Evolutionary conservation across 192 early-diverging fungal genomes (phyloP).

Genomic region (Podila epicladia): DNA sequence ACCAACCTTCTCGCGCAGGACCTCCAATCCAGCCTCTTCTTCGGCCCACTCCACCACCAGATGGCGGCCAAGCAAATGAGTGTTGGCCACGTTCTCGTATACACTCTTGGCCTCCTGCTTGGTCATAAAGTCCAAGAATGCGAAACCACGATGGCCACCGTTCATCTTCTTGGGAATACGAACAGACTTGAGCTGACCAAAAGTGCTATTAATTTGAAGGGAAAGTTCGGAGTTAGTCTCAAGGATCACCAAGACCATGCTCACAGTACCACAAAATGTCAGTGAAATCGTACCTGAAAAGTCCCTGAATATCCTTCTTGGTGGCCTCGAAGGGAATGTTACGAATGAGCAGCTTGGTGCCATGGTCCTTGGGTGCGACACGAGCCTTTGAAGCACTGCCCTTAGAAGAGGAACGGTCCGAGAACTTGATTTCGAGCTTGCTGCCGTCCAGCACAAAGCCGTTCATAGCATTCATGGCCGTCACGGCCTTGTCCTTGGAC

Average conservation of each 20-base stretch:
- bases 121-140: slow-evolving; percentile 97
- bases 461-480: slow-evolving; percentile 90
- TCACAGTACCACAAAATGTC: no score
- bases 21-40: slow-evolving; percentile 78
- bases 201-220: slow-evolving; percentile 63
- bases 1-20: slow-evolving; percentile 85
- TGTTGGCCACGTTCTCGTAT: slow-evolving; percentile 84
- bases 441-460: slow-evolving; percentile 88
- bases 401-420: slow-evolving; percentile 68
- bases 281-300: slow-evolving; percentile 73
- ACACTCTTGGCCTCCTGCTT: slow-evolving; percentile 95
- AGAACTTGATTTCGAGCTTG: slow-evolving; percentile 91
- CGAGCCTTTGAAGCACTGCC: slow-evolving; percentile 34
- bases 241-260: no score
- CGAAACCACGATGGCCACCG: slow-evolving; percentile 96
- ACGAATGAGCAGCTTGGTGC: slow-evolving; percentile 91
- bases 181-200: slow-evolving; percentile 95
- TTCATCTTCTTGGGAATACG: slow-evolving; percentile 95
- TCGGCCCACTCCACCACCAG: slow-evolving; percentile 96
- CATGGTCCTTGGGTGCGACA: slow-evolving; percentile 61
- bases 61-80: slow-evolving; percentile 98
- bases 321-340: slow-evolving; percentile 98
- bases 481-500: slow-evolving; percentile 79
- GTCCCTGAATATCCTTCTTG: slow-evolving; percentile 89
- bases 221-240: not conserved